Evolutionary conservation across 805 yeast genomes (phyloP), one percentile per base, ranked within the genome.

Genomic region (Starmera caribaea): DNA sequence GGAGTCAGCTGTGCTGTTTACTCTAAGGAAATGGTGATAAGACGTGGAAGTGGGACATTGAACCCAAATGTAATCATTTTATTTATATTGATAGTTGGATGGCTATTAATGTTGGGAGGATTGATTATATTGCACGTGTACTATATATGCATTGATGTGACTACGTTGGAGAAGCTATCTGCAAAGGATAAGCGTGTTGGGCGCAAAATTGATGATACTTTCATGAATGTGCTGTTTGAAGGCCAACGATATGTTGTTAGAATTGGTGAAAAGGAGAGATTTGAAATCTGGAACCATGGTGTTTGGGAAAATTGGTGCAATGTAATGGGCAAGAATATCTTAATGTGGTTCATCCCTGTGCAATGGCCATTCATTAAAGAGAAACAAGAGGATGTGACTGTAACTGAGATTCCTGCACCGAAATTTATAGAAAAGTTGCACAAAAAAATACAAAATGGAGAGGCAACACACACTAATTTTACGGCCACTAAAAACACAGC

Each of bases 81-180:
- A 8, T 69, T 71, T 32, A 59, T 75, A 0, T 43, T 72, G 2
- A 47, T 68, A 13, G 71, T 69, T 1, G 50, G 71, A 24, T 69
- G 74, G 66, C 38, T 73, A 14, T 5, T 72, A 2, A 64, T 80
- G 58, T 48, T 74, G 2, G 45, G 58, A 1, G 65, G 69, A 0
- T 58, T 81, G 37, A 47, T 68, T 3, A 47, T 53, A 0, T 61
- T 68, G 30, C 78, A 77, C 43, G 16, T 69, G 3, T 48, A 58
- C 35, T 76, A 74, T 49, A 61, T 81, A 16, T 36, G 46, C 2
- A 42, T 44, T 8, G 80, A 82, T 47, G 58, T 66, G 42, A 73
- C 85, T 1, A 70, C 87, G 0, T 51, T 85, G 11, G 90, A 82
- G 45, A 78, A 73, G 30, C 52, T 79, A 32, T 58, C 66, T 13